Evolutionary conservation across 345 rosid genomes (phyloP).

Genomic region (Anastatica hierochuntica): DNA sequence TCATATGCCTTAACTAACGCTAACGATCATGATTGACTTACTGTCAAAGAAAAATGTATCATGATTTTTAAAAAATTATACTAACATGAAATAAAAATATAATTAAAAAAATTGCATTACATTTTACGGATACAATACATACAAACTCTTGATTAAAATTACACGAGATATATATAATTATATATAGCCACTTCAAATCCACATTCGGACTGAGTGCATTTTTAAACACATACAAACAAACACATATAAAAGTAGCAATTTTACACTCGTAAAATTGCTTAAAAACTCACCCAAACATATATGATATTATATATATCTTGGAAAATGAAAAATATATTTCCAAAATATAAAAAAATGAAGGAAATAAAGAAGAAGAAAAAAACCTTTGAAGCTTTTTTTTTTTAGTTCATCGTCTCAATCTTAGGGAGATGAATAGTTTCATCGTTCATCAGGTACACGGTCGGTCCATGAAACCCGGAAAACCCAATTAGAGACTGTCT

Average conservation of each 20-base stretch:
- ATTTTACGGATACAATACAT: slow-evolving; percentile 6
- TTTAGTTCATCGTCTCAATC: slow-evolving; percentile 9
- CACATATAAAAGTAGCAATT: too few species aligned
- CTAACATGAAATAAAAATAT: too few species aligned
- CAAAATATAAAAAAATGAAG: slow-evolving; percentile 29
- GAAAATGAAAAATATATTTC: slow-evolving; percentile 29
- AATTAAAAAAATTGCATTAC: slow-evolving; percentile 9
- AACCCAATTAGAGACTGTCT: slow-evolving; percentile 52
- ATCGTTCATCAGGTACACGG: slow-evolving; percentile 49
- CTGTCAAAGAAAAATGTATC: too few species aligned
- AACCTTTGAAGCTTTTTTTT: background rate
- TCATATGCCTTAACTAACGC: too few species aligned
- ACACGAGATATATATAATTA: slow-evolving; percentile 21
- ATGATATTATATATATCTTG: slow-evolving; percentile 20
- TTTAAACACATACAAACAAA: background rate
- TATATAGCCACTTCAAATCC: slow-evolving; percentile 45
- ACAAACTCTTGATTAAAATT: slow-evolving; percentile 12
- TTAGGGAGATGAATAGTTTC: slow-evolving; percentile 22
- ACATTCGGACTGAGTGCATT: slow-evolving; percentile 39
- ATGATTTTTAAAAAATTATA: too few species aligned
- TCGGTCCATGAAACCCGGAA: slow-evolving; percentile 67
- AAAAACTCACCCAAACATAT: slow-evolving; percentile 23
- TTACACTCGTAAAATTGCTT: slow-evolving; percentile 26
- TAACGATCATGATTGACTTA: too few species aligned
- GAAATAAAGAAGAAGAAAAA: slow-evolving; percentile 11